These are phyloP conservation scores for Scenedesmus sp. DNA, from an alignment of 163 green algal genomes.

Conservation along the genomic window DNA sequence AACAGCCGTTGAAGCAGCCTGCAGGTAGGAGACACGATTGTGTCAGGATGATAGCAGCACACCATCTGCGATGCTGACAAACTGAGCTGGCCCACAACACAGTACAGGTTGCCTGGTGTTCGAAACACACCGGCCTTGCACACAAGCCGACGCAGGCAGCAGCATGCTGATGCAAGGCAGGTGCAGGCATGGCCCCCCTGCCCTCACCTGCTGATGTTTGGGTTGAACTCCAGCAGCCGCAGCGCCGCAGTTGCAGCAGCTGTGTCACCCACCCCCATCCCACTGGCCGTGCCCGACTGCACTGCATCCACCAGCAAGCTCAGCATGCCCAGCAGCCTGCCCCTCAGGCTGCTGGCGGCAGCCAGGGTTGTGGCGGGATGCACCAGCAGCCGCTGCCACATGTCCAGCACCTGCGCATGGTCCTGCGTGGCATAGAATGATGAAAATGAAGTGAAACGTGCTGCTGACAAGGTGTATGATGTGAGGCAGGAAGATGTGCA, in stretches of 20 bases:
- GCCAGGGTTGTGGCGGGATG: slow-evolving; percentile 14
- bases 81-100: neutral
- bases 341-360: slow-evolving; percentile 26
- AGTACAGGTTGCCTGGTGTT: neutral
- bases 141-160: neutral
- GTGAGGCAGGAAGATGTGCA: neutral
- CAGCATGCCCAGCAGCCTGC: slow-evolving; percentile 57
- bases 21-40: neutral
- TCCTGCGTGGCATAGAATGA: neutral
- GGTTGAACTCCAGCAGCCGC: slow-evolving; percentile 52
- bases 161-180: neutral
- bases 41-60: neutral
- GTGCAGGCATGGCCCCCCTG: neutral
- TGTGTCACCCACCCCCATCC: neutral
- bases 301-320: slow-evolving; percentile 52
- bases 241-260: slow-evolving; percentile 36
- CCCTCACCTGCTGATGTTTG: slow-evolving; percentile 48
- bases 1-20: slow-evolving; percentile 58
- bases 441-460: neutral
- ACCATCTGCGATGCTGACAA: too few relatives aligned
- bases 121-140: neutral
- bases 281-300: neutral
- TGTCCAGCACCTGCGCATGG: slow-evolving; percentile 3
- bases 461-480: neutral
- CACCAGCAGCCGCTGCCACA: slow-evolving; percentile 50